Evolutionary conservation across 805 yeast genomes (phyloP).

Genomic region (Yarrowia bubula): DNA sequence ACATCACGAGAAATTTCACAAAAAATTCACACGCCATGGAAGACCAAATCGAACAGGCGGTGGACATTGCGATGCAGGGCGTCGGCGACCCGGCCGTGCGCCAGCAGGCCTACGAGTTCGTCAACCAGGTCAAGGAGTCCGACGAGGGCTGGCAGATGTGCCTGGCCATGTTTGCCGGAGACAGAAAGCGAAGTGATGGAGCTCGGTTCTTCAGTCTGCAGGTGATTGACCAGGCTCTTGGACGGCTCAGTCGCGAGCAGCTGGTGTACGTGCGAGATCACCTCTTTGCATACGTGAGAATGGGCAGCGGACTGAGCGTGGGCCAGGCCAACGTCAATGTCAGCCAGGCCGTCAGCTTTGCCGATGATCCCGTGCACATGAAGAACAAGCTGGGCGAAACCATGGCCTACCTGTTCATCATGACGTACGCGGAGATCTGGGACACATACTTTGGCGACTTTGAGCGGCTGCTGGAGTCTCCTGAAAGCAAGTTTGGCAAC

Average conservation of each 20-base stretch:
- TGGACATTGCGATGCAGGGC: constrained; percentile 74
- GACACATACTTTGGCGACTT: constrained; percentile 52
- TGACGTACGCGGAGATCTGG: constrained; percentile 51
- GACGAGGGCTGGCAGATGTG: constrained; percentile 50
- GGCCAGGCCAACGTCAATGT: constrained; percentile 35
- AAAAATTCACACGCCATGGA: constrained; percentile 33
- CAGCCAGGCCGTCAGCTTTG: constrained; percentile 28
- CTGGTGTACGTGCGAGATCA: constrained; percentile 47
- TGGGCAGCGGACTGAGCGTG: constrained; percentile 20
- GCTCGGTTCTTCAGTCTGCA: constrained; percentile 68
- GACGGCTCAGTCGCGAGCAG: constrained; percentile 47
- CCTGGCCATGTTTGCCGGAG: constrained; percentile 43
- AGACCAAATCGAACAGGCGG: constrained; percentile 82
- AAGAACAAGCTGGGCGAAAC: constrained; percentile 60
- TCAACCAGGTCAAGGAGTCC: constrained; percentile 46
- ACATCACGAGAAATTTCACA: not conserved
- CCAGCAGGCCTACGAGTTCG: constrained; percentile 51
- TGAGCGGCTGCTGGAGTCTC: constrained; percentile 41
- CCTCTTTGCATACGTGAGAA: constrained; percentile 47
- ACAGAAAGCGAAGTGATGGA: constrained; percentile 48
- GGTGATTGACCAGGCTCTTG: constrained; percentile 60
- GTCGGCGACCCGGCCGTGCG: constrained; percentile 60
- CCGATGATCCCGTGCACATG: constrained; percentile 45
- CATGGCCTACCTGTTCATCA: constrained; percentile 51
- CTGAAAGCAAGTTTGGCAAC: constrained; percentile 39